Conservation (phyloP, 2,329 filamentous ascomycete species). For the Cercospora sesami region DNA sequence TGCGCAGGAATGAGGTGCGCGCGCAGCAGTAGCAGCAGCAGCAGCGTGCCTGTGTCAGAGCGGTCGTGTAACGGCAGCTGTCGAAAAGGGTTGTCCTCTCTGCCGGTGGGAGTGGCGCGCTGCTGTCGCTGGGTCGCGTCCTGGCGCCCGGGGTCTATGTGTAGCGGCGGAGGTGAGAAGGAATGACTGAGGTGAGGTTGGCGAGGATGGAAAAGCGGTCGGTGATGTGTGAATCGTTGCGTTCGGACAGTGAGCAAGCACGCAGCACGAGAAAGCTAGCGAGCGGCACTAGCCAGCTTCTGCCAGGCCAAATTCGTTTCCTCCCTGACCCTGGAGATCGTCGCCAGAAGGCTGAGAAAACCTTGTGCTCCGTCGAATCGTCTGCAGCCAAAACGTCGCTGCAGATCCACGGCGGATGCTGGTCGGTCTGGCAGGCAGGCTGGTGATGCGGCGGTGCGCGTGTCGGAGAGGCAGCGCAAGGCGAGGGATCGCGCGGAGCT, state of each 20-base stretch:
- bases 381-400: not conserved
- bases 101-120: not conserved
- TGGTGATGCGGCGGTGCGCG: not conserved
- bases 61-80: not conserved
- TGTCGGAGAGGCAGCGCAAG: not conserved
- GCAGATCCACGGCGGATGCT: not conserved
- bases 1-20: slow-evolving; percentile 12
- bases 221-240: slow-evolving; percentile 1
- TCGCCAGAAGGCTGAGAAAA: slow-evolving; percentile 4
- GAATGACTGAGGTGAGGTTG: slow-evolving; percentile 20
- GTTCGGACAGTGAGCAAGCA: not conserved
- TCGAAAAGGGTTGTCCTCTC: not conserved
- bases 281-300: not conserved
- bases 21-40: not conserved
- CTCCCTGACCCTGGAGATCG: slow-evolving; percentile 1
- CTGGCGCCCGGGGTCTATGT: not conserved
- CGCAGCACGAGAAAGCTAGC: not conserved
- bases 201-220: not conserved
- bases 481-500: not conserved
- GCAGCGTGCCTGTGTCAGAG: slow-evolving; percentile 17
- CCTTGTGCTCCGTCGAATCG: slow-evolving; percentile 6
- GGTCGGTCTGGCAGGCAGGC: not conserved
- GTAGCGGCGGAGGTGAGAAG: slow-evolving; percentile 8
- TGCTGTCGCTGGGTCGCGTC: slow-evolving; percentile 3
- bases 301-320: not conserved